Conservation (phyloP, 2,329 filamentous ascomycete genomes). For the Exophiala xenobiotica region DNA sequence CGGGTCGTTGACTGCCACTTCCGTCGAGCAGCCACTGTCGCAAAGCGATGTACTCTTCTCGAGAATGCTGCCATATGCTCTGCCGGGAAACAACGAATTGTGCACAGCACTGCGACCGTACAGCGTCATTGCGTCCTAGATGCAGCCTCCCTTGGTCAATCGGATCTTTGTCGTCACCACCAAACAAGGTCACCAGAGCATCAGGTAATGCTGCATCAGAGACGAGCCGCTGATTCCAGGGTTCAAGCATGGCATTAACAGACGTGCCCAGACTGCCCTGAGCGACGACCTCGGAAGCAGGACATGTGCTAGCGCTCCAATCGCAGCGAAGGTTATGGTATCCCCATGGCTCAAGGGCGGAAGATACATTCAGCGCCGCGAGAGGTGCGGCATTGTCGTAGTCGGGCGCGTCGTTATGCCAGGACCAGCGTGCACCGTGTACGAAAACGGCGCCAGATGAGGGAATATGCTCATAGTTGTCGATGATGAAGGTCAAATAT, state of each 20-base stretch:
- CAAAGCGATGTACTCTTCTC: slow-evolving; percentile 53
- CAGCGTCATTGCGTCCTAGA: slow-evolving; percentile 44
- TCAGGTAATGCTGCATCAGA: slow-evolving; percentile 41
- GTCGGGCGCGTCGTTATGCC: slow-evolving; percentile 46
- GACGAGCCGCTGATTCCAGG: slow-evolving; percentile 44
- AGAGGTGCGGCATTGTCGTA: slow-evolving; percentile 50
- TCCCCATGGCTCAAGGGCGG: slow-evolving; percentile 41
- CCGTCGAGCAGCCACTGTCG: slow-evolving; percentile 55
- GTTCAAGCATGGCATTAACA: slow-evolving; percentile 40
- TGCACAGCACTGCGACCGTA: slow-evolving; percentile 55
- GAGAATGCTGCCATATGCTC: slow-evolving; percentile 49
- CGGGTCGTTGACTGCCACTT: slow-evolving; percentile 5
- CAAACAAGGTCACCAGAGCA: slow-evolving; percentile 40
- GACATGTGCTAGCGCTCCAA: slow-evolving; percentile 49
- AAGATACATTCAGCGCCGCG: slow-evolving; percentile 38
- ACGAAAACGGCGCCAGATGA: slow-evolving; percentile 43
- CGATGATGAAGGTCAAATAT: slow-evolving; percentile 49
- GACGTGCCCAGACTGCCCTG: slow-evolving; percentile 46
- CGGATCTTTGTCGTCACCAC: slow-evolving; percentile 38
- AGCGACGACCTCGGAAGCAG: slow-evolving; percentile 33
- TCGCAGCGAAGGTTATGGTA: slow-evolving; percentile 54
- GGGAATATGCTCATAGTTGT: slow-evolving; percentile 46
- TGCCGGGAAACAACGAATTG: slow-evolving; percentile 55
- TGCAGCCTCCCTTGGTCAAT: slow-evolving; percentile 15
- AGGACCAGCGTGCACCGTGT: slow-evolving; percentile 45